Evolutionary conservation across 2,329 filamentous ascomycete genomes (phyloP), one percentile per base, ranked within the genome.

Genomic region (Colletotrichum noveboracense): DNA sequence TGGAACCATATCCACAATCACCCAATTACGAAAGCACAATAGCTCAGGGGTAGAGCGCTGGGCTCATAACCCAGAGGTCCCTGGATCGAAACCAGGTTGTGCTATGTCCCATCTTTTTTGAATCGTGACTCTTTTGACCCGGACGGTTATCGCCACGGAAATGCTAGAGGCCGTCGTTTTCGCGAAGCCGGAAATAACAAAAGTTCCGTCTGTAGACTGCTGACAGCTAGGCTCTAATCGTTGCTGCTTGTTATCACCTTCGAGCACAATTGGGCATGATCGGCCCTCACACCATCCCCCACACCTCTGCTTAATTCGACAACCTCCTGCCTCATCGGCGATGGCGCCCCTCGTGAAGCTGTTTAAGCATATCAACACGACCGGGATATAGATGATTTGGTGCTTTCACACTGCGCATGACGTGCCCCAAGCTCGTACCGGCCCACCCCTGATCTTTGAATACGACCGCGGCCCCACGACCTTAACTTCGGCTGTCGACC

Each of bases 401-500:
- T 55, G 21, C 32, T 26, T 52, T 43, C 6, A 55, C 10, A 32
- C 10, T 43, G 13, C 13, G 7, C 18, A 48, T 70, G 66, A 60
- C 66, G 71, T 74, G 71, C 66, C 65, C 60, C n/a, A 70, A 65
- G 66, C 43, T 34, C 48, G 32, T 60, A 66, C n/a, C 43, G 38
- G n/a, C 60, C 66, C 71, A 65, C 66, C 32, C 36, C 32, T 64
- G 64, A 72, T 72, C 55, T 68, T 68, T 36, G 55, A 68, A 69
- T 68, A 69, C 65, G 70, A 73, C 36, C 56, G 36, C 65, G 56
- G 70, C 70, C 70, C 62, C 55, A 69, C 55, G 64, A 68, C 70
- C 65, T 68, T 52, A 52, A 73, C 34, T 71, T 71, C 61, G 69
- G 61, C 24, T 38, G 3, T 68, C 55, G 55, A 56, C 70, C 64